Conservation (phyloP, 2,329 filamentous ascomycete genomes). For the Zarea fungicola region DNA sequence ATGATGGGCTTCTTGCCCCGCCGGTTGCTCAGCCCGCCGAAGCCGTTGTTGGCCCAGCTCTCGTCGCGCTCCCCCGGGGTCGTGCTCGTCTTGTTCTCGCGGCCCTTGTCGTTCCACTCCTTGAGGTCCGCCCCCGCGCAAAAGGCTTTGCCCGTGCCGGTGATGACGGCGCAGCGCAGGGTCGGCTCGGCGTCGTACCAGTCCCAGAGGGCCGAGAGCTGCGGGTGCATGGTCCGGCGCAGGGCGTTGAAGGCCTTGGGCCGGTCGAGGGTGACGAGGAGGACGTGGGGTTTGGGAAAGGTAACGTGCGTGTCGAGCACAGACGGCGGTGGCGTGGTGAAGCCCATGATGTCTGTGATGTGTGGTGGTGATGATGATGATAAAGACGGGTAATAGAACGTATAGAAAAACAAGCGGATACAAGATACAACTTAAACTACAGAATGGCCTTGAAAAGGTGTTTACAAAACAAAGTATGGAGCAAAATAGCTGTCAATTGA, state of each 20-base stretch:
- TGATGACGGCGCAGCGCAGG: constrained; percentile 58
- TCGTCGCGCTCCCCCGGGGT: constrained; percentile 12
- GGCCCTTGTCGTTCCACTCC: constrained; percentile 44
- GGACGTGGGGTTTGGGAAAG: constrained; percentile 49
- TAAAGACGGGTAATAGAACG: too few relatives aligned
- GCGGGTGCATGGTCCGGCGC: constrained; percentile 41
- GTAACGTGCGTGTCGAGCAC: constrained; percentile 39
- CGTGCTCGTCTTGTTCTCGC: neutral
- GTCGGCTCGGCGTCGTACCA: constrained; percentile 60
- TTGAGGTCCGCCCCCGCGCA: constrained; percentile 65
- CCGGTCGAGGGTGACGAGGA: constrained; percentile 57
- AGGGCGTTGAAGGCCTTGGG: constrained; percentile 55
- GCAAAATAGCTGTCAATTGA: too few relatives aligned
- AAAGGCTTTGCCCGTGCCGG: constrained; percentile 59
- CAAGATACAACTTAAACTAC: too few relatives aligned
- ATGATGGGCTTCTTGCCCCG: constrained; percentile 69
- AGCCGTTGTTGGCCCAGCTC: constrained; percentile 43
- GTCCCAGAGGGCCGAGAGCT: constrained; percentile 44
- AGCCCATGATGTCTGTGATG: neutral
- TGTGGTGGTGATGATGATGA: neutral
- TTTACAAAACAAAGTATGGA: too few relatives aligned
- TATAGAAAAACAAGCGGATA: too few relatives aligned
- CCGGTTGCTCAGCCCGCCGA: constrained; percentile 62
- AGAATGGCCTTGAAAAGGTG: too few relatives aligned
- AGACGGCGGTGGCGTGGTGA: constrained; percentile 26